These are phyloP conservation scores for Chaetomiaceae sp. DNA, from an alignment of 2,329 filamentous ascomycete genomes.

Conservation along the genomic window DNA sequence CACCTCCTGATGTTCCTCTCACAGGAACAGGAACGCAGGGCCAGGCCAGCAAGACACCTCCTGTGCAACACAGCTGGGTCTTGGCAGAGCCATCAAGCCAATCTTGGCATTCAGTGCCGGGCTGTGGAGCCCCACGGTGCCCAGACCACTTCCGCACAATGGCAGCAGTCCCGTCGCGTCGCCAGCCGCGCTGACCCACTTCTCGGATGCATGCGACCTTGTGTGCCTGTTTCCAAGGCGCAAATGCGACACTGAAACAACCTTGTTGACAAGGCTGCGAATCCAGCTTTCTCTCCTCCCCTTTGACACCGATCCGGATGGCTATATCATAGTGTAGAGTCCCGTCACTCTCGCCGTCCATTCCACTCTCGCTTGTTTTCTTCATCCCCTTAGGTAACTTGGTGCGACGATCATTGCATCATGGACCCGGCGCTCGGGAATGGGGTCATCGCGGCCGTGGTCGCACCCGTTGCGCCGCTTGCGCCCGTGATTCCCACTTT, in stretches of 20 bases:
- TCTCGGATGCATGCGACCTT: background rate
- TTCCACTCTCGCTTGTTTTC: background rate
- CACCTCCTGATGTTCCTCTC: no score
- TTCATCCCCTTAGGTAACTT: background rate
- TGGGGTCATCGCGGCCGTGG: background rate
- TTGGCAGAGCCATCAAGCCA: no score
- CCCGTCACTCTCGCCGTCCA: background rate
- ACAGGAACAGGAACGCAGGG: no score
- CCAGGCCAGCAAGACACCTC: no score
- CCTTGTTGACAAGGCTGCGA: background rate
- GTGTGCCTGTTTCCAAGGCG: background rate
- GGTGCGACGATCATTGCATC: background rate
- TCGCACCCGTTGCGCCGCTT: slow-evolving; percentile 13
- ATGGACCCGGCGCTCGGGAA: slow-evolving; percentile 2
- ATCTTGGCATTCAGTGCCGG: no score
- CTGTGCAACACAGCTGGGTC: no score
- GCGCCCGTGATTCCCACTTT: slow-evolving; percentile 20
- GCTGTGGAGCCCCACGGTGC: no score
- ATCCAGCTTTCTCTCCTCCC: background rate
- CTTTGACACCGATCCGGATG: background rate
- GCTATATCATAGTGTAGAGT: background rate
- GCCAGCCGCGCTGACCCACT: slow-evolving; percentile 1
- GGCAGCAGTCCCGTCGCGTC: slow-evolving; percentile 1
- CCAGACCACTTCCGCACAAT: no score
- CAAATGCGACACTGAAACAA: background rate